phyloP scores from a whole-genome alignment of 306 rosid genomes.

The Astragalus glycyphyllos region DNA sequence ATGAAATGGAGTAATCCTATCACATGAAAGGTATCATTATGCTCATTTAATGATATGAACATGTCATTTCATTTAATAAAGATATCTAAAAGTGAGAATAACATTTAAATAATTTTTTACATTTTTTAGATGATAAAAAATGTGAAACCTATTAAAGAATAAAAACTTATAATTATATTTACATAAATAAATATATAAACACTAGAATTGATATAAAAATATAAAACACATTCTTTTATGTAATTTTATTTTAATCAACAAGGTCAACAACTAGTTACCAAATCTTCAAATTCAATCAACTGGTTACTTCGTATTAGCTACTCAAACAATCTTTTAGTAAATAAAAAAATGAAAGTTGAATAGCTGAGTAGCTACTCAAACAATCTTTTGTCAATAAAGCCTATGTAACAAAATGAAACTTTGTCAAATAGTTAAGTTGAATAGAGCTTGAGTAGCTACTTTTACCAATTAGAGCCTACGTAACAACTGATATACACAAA shows the following conservation, averaged over 20 bases:
- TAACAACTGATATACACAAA: background rate
- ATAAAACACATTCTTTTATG: background rate
- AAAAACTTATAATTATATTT: background rate
- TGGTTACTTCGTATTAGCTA: background rate
- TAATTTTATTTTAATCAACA: background rate
- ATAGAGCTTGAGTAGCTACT: no score
- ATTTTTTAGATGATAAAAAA: background rate
- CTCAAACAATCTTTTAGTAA: no score
- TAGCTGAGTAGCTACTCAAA: no score
- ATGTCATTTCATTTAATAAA: conserved; percentile 1
- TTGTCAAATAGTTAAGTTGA: no score
- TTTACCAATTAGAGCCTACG: background rate
- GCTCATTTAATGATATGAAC: background rate
- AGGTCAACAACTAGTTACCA: background rate
- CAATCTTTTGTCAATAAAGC: no score
- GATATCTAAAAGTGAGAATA: background rate
- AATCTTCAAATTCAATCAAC: conserved; percentile 4
- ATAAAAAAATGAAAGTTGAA: no score
- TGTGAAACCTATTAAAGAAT: background rate
- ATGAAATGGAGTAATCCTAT: conserved; percentile 78
- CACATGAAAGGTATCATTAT: conserved; percentile 36
- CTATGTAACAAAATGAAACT: no score
- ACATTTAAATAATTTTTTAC: background rate
- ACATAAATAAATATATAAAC: background rate
- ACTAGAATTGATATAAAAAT: no score